A percentile compares a stretch with the other conserved stretches of the same genome.
Conservation (phyloP, 148 eudicot genomes). For the Rhododendron vialii region DNA sequence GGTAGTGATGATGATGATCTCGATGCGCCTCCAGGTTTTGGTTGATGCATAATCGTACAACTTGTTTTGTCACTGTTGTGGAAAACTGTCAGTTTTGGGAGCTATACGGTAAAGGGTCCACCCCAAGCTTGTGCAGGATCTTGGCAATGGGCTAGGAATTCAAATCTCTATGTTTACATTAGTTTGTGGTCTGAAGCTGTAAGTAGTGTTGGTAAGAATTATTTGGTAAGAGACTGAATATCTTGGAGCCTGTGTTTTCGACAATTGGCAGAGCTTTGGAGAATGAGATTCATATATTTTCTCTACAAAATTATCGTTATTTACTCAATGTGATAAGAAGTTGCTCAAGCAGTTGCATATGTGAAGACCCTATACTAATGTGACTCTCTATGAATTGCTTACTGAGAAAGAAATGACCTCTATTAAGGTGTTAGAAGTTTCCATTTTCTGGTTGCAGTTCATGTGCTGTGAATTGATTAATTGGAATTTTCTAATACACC, state of each 20-base stretch:
- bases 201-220: neutral
- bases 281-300: neutral
- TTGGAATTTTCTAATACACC: neutral
- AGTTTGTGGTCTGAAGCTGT: neutral
- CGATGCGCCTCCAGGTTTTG: slow-evolving; percentile 87
- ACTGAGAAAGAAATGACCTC: neutral
- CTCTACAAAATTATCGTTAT: neutral
- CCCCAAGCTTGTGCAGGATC: neutral
- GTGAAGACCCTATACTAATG: neutral
- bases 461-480: neutral
- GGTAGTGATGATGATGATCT: slow-evolving; percentile 58
- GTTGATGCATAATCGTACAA: slow-evolving; percentile 26
- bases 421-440: neutral
- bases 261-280: neutral
- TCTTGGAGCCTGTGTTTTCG: neutral
- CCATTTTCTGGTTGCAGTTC: neutral
- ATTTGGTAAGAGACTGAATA: neutral
- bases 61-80: neutral
- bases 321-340: neutral
- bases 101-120: neutral
- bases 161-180: neutral
- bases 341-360: neutral
- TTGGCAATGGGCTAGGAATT: neutral
- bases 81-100: neutral
- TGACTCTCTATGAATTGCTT: neutral